phyloP scores from a whole-genome alignment of 2,329 filamentous ascomycete species.

The Exophiala alcalophila region DNA sequence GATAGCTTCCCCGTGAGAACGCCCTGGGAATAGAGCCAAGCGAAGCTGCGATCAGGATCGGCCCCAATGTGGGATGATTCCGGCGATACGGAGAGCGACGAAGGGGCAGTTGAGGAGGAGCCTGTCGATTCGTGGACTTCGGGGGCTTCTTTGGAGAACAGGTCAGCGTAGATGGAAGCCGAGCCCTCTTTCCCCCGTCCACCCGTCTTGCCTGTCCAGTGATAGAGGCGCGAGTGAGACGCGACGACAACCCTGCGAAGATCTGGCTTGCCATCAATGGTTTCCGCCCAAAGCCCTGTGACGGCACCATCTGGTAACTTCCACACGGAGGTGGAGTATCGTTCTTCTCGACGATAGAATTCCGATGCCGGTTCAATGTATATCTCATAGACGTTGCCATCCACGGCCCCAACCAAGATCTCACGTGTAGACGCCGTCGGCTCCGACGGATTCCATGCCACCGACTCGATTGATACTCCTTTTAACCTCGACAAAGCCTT shows the following conservation, averaged over 20 bases:
- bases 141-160: conserved; percentile 86
- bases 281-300: conserved; percentile 81
- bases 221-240: conserved; percentile 73
- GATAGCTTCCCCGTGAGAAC: conserved; percentile 82
- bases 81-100: conserved; percentile 71
- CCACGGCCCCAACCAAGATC: conserved; percentile 86
- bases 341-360: conserved; percentile 93
- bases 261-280: conserved; percentile 65
- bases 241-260: conserved; percentile 73
- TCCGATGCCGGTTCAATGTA: conserved; percentile 93
- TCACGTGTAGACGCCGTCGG: conserved; percentile 93
- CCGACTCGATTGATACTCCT: conserved; percentile 79
- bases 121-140: conserved; percentile 69
- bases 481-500: conserved; percentile 78
- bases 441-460: conserved; percentile 91
- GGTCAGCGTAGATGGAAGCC: conserved; percentile 76
- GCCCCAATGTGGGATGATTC: conserved; percentile 56
- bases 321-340: conserved; percentile 80
- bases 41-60: conserved; percentile 64
- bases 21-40: conserved; percentile 85
- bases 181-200: conserved; percentile 72
- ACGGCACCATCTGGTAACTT: conserved; percentile 79
- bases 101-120: conserved; percentile 58
- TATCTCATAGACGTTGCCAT: conserved; percentile 91
- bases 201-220: conserved; percentile 75